A percentile compares a stretch with the other conserved stretches of the same genome.
Conservation (phyloP, 345 rosid genomes). For the Streptanthus diversifolius region DNA sequence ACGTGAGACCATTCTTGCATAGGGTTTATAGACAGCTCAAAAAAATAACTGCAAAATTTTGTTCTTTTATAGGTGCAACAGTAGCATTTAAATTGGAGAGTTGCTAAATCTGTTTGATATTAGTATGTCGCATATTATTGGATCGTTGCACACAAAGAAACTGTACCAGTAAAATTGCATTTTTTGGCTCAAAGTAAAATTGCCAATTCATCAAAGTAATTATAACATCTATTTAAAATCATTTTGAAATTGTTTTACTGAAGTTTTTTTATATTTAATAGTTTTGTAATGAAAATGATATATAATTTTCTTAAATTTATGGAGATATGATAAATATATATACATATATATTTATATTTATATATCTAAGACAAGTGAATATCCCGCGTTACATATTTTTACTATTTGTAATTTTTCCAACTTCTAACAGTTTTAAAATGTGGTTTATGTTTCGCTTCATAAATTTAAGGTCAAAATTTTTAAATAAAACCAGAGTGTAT, state of each 20-base stretch:
- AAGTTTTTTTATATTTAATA: background rate
- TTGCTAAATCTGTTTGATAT: background rate
- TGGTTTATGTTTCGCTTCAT: background rate
- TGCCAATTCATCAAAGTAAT: background rate
- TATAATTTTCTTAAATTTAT: no score
- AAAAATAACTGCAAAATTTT: background rate
- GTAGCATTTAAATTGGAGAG: background rate
- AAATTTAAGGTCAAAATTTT: background rate
- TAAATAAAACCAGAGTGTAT: background rate
- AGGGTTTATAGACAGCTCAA: background rate
- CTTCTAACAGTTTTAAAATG: background rate
- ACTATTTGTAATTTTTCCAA: background rate
- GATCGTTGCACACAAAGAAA: background rate
- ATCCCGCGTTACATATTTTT: background rate
- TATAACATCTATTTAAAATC: no score
- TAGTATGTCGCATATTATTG: background rate
- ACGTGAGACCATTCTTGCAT: slow-evolving; percentile 6
- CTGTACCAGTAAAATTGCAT: background rate
- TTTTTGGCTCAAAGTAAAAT: background rate
- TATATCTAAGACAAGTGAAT: background rate
- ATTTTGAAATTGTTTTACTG: no score
- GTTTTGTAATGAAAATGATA: background rate
- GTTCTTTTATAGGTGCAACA: background rate
- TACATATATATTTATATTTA: no score
- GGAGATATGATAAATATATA: background rate